Evolutionary conservation across 2,329 filamentous ascomycete genomes (phyloP).

Genomic region (Zalaria sp.): DNA sequence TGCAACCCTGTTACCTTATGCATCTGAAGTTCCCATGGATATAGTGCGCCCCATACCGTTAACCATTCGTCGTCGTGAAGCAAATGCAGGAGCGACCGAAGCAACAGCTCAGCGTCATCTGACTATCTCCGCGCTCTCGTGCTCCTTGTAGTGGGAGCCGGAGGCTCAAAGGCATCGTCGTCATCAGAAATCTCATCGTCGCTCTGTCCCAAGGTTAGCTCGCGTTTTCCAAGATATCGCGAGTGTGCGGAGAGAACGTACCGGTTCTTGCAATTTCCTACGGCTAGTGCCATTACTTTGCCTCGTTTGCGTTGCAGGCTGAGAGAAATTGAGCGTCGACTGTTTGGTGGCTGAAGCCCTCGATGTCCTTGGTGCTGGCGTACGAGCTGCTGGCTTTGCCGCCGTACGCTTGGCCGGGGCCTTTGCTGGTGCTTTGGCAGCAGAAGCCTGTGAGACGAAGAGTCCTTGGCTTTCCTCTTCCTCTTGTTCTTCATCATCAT

Average conservation of each 20-base stretch:
- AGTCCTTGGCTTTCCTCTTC: conserved; percentile 28
- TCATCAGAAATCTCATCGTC: conserved; percentile 25
- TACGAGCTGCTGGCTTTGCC: conserved; percentile 12
- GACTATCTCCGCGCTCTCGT: conserved; percentile 5
- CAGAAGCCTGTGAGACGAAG: conserved; percentile 23
- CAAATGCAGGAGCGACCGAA: too few species aligned
- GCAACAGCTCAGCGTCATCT: background rate
- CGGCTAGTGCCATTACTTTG: conserved; percentile 14
- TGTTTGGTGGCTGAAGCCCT: conserved; percentile 18
- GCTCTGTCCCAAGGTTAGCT: conserved; percentile 8
- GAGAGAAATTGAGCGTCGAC: conserved; percentile 26
- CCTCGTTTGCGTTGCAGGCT: conserved; percentile 17
- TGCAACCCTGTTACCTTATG: too few species aligned
- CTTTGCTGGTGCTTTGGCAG: conserved; percentile 13
- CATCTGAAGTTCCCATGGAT: too few species aligned
- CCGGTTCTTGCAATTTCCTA: conserved; percentile 25
- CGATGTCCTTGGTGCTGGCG: conserved; percentile 3
- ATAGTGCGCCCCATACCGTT: too few species aligned
- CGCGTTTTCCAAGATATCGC: background rate
- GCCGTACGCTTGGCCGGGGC: conserved; percentile 13
- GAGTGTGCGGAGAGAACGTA: conserved; percentile 11
- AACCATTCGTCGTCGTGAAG: too few species aligned
- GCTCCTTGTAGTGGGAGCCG: conserved; percentile 7
- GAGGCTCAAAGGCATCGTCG: conserved; percentile 23
- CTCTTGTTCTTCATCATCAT: conserved; percentile 28